phyloP scores from a whole-genome alignment of 371 early-diverging fungal species.

The Saksenaea vasiformis region DNA sequence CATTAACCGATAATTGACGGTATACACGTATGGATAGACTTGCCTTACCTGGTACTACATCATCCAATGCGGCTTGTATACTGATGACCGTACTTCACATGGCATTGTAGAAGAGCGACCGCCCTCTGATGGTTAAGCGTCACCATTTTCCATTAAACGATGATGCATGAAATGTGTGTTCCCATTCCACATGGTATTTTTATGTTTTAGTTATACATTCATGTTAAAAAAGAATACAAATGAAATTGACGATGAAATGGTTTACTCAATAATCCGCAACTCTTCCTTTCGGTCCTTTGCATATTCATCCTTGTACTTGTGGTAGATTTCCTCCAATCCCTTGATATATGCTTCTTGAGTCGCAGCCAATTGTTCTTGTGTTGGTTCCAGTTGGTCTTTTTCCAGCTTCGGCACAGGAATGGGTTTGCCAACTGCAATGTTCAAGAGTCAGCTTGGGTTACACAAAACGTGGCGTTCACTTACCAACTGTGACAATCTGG shows the following conservation, averaged over 20 bases:
- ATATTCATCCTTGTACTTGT: slow-evolving; percentile 74
- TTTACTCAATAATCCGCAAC: slow-evolving; percentile 56
- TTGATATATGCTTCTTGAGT: slow-evolving; percentile 68
- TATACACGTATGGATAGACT: too few species aligned
- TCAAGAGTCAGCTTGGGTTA: background rate
- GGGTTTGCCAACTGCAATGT: slow-evolving; percentile 64
- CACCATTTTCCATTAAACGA: too few species aligned
- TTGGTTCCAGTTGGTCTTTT: slow-evolving; percentile 56
- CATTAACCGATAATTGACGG: too few species aligned
- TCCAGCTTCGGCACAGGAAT: slow-evolving; percentile 57
- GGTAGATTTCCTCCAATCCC: slow-evolving; percentile 59
- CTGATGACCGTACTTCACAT: too few species aligned
- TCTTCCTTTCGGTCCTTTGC: slow-evolving; percentile 64
- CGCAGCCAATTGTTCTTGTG: slow-evolving; percentile 61
- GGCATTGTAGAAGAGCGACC: too few species aligned
- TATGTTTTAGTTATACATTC: too few species aligned
- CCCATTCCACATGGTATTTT: too few species aligned
- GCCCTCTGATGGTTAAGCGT: too few species aligned
- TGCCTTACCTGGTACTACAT: too few species aligned
- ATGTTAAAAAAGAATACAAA: background rate
- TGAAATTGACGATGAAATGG: background rate
- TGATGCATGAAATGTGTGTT: too few species aligned
- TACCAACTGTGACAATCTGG: slow-evolving; percentile 56
- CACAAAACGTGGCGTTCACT: slow-evolving; percentile 6
- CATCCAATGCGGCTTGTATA: too few species aligned